Evolutionary conservation across 2,329 filamentous ascomycete species (phyloP).

Genomic region (Tetracladium maxilliforme): DNA sequence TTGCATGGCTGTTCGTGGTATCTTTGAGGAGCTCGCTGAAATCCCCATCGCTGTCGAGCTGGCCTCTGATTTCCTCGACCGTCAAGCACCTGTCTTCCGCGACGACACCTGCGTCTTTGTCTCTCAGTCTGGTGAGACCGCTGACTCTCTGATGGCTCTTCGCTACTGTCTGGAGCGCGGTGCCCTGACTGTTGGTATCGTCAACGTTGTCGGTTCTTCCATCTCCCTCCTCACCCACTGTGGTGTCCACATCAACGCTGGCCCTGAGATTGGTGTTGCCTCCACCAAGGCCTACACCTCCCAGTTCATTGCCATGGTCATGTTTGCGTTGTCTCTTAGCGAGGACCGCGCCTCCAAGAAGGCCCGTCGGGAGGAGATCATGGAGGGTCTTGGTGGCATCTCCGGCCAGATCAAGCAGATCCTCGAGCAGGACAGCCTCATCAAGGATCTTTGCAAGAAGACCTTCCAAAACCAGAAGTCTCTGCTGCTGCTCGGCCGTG

Average conservation of each 20-base stretch:
- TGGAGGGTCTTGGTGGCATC: conserved; percentile 78
- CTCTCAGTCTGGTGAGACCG: conserved; percentile 96
- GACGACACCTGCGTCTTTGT: conserved; percentile 99
- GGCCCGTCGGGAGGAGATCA: conserved; percentile 85
- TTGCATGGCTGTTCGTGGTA: conserved; percentile 96
- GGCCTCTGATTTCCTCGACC: conserved; percentile 94
- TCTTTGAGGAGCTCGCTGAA: conserved; percentile 95
- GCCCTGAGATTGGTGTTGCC: conserved; percentile 95
- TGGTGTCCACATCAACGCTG: conserved; percentile 98
- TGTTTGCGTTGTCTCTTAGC: conserved; percentile 93
- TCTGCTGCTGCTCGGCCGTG: conserved; percentile 80
- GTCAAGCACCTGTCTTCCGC: conserved; percentile 94
- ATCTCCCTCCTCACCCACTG: conserved; percentile 99
- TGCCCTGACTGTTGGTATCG: conserved; percentile 91
- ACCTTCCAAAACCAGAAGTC: conserved; percentile 97
- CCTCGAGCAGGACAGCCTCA: conserved; percentile 77
- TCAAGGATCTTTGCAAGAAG: conserved; percentile 87
- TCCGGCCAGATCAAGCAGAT: conserved; percentile 88
- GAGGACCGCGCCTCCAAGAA: conserved; percentile 95
- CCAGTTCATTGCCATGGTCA: conserved; percentile 98
- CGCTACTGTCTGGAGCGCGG: conserved; percentile 97
- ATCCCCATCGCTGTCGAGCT: conserved; percentile 96
- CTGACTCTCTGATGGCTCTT: conserved; percentile 91
- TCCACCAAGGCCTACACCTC: conserved; percentile 99
- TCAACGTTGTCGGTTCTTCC: conserved; percentile 96